Base-by-base conservation (phyloP, 1,139 yeast genomes). In the Candida freyschussii region DNA sequence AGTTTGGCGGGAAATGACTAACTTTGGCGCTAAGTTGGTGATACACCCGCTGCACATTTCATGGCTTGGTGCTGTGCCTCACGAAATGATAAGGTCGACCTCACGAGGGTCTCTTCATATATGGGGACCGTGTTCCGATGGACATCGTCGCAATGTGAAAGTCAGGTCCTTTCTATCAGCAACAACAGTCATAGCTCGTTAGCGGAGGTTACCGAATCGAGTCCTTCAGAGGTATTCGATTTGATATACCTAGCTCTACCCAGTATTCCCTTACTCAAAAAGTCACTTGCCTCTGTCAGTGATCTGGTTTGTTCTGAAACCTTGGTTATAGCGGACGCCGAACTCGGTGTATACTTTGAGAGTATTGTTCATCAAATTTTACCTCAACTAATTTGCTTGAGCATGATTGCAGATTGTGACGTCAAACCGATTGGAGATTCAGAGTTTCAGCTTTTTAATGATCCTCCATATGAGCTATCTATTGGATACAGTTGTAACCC, bases 11-110 rank as follows among this genome's bases (percentile, higher is more conserved):
- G n/a, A n/a, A n/a, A n/a, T n/a, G 15, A 14, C 34, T 27, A 27
- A 27, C 33, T 17, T 13, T 17, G 21, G 10, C 10, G 14, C 50
- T 61, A 33, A 47, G 51, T 47, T 26, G 51, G 51, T 14, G 48
- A 47, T 19, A 34, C 48, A 4, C 43, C 48, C 11, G 37, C 41
- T 3, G 33, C 44, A 4, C 40, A 43, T 13, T 28, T 33, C 10
- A 24, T 47, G 11, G 30, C 30, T 6, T 33, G 29, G 20, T 32
- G 24, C 11, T 26, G 36, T 6, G 22, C 43, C 5, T 14, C 18
- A 11, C 26, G 21, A 11, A 16, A 11, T 3, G 25, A 28, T 9
- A 9, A 15, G 5, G 17, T 39, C 17, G 30, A 33, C 4, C 20
- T 40, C n/a, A 14, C 30, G 7, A 24, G 38, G 14, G 32, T 35